Conservation (phyloP, 768 basidiomycete genomes). For the Mycena epipterygia region DNA sequence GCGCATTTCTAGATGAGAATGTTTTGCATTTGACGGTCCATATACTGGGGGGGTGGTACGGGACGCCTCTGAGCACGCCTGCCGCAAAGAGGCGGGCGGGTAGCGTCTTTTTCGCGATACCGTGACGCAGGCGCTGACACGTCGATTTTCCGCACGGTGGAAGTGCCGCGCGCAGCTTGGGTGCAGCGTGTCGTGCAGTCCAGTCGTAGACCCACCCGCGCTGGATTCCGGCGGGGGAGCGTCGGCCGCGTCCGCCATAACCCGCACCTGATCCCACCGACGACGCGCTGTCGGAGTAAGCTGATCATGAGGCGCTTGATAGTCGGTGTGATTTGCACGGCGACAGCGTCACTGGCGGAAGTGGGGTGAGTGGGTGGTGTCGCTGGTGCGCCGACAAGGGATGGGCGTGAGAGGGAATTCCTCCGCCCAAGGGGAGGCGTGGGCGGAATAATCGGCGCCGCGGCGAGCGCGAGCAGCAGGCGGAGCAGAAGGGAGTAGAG, state of each 20-base stretch:
- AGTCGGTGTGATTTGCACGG: slow-evolving; percentile 18
- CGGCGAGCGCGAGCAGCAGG: slow-evolving; percentile 20
- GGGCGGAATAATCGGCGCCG: slow-evolving; percentile 8
- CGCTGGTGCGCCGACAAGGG: background rate
- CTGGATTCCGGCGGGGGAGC: slow-evolving; percentile 27
- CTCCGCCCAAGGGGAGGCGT: background rate
- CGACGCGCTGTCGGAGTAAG: slow-evolving; percentile 4
- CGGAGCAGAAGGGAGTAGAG: background rate
- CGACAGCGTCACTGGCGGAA: slow-evolving; percentile 19
- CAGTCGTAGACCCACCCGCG: background rate
- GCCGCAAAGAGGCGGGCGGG: background rate
- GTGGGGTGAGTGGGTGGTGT: slow-evolving; percentile 15
- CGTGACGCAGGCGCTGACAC: too few relatives aligned
- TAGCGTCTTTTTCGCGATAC: slow-evolving; percentile 26
- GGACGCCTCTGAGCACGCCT: background rate
- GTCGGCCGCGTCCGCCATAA: slow-evolving; percentile 25
- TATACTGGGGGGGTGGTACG: slow-evolving; percentile 23
- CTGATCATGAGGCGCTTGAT: slow-evolving; percentile 7
- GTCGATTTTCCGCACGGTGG: too few relatives aligned
- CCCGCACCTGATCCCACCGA: background rate
- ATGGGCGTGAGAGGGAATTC: background rate
- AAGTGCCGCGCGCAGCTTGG: background rate
- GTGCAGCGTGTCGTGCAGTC: background rate
- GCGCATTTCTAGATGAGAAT: too few relatives aligned
- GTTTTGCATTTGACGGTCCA: slow-evolving; percentile 4